These are phyloP conservation scores for Blepharisma stoltei DNA, from an alignment of 73 alveolate genomes.

Conservation along the genomic window DNA sequence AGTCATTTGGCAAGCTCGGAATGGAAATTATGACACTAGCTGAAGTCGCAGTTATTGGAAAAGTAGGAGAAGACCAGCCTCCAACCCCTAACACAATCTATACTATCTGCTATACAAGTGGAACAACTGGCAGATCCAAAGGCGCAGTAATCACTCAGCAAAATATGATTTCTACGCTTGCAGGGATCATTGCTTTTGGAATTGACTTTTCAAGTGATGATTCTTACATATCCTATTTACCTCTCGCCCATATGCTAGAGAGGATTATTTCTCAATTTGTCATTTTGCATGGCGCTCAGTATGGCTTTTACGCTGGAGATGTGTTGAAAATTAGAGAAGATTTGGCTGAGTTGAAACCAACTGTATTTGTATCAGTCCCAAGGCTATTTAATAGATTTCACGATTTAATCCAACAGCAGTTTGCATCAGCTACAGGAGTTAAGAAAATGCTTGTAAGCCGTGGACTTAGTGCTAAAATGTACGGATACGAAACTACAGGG, in stretches of 20 bases:
- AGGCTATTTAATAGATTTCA: constrained; percentile 55
- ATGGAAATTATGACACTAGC: background rate
- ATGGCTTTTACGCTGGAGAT: constrained; percentile 63
- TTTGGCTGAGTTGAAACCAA: constrained; percentile 45
- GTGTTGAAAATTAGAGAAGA: constrained; percentile 50
- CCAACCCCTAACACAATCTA: constrained; percentile 73
- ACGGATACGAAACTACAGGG: constrained; percentile 32
- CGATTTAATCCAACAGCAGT: constrained; percentile 67
- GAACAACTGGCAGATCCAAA: constrained; percentile 90
- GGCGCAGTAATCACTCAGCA: constrained; percentile 83
- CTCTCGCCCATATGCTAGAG: constrained; percentile 89
- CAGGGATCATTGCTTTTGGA: constrained; percentile 34
- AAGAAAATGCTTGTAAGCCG: constrained; percentile 48
- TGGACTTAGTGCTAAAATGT: constrained; percentile 53
- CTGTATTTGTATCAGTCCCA: constrained; percentile 37
- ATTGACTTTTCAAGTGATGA: constrained; percentile 62
- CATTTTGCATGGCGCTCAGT: constrained; percentile 51
- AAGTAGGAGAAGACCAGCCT: constrained; percentile 58
- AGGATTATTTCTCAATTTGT: constrained; percentile 55
- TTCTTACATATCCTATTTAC: constrained; percentile 72
- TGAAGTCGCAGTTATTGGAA: background rate
- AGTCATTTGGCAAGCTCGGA: background rate
- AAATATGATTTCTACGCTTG: constrained; percentile 44
- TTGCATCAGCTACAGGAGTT: constrained; percentile 48
- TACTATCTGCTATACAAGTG: constrained; percentile 80